These are phyloP conservation scores for Notholithocarpus densiflorus DNA, from an alignment of 306 rosid species.

Conservation along the genomic window DNA sequence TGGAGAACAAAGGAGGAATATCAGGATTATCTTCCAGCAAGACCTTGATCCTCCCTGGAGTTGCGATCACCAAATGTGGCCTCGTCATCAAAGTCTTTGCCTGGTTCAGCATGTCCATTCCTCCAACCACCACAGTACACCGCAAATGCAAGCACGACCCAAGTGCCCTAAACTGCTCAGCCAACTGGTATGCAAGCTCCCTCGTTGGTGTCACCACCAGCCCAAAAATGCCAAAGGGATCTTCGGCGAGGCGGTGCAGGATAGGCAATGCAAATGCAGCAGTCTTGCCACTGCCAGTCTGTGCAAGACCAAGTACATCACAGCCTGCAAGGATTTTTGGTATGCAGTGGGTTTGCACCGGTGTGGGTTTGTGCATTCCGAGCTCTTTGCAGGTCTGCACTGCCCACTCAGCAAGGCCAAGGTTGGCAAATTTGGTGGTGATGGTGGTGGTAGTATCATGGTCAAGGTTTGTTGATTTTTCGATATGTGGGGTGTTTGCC, in stretches of 20 bases:
- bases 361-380: slow-evolving; percentile 58
- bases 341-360: slow-evolving; percentile 65
- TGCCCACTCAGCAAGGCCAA: slow-evolving; percentile 74
- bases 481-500: not conserved
- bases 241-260: slow-evolving; percentile 64
- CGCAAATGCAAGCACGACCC: slow-evolving; percentile 67
- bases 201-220: slow-evolving; percentile 81
- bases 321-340: slow-evolving; percentile 66
- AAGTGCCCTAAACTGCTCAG: slow-evolving; percentile 73
- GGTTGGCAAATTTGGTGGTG: slow-evolving; percentile 38
- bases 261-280: slow-evolving; percentile 94
- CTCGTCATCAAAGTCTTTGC: slow-evolving; percentile 50
- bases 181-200: slow-evolving; percentile 77
- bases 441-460: not conserved
- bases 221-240: slow-evolving; percentile 71
- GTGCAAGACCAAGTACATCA: slow-evolving; percentile 79
- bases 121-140: slow-evolving; percentile 73
- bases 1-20: slow-evolving; percentile 57
- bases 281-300: slow-evolving; percentile 86
- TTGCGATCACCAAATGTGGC: slow-evolving; percentile 82
- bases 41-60: slow-evolving; percentile 75
- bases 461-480: slow-evolving; percentile 13
- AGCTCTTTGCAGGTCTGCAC: slow-evolving; percentile 66
- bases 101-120: slow-evolving; percentile 73
- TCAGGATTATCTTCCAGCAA: slow-evolving; percentile 70